Conservation (phyloP, 176 grass and related monocot species). For the Oryza nivara region DNA sequence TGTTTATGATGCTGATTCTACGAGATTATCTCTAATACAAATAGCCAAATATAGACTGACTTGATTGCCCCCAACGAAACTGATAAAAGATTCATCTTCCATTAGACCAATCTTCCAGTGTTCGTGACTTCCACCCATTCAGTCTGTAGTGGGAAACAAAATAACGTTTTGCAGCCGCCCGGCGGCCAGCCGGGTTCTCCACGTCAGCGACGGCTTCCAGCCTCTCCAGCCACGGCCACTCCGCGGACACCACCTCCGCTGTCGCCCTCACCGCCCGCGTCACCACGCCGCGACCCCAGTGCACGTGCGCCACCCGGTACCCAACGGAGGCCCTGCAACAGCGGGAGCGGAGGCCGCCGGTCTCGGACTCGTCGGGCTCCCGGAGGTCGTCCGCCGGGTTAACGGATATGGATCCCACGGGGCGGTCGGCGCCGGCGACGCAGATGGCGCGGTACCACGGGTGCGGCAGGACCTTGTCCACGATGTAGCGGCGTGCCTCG, state of each 20-base stretch:
- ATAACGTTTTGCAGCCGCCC: too few relatives aligned
- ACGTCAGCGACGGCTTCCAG: conserved; percentile 56
- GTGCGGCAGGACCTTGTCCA: conserved; percentile 63
- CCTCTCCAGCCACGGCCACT: conserved; percentile 50
- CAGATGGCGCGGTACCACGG: conserved; percentile 85
- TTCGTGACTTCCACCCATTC: too few relatives aligned
- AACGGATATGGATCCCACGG: conserved; percentile 67
- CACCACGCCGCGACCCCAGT: conserved; percentile 72
- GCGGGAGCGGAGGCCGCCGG: background rate
- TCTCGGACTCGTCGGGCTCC: background rate
- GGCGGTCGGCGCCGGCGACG: conserved; percentile 7
- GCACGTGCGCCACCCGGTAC: conserved; percentile 59
- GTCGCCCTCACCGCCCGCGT: conserved; percentile 45
- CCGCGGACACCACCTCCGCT: conserved; percentile 40
- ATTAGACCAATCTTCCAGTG: too few relatives aligned
- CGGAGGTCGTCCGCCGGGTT: conserved; percentile 3
- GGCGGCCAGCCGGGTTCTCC: too few relatives aligned
- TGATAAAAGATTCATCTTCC: too few relatives aligned
- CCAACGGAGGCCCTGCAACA: conserved; percentile 60
- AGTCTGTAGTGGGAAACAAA: too few relatives aligned
- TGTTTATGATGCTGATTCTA: too few relatives aligned
- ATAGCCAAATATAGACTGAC: too few relatives aligned
- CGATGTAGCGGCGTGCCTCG: conserved; percentile 70
- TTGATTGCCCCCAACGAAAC: too few relatives aligned
- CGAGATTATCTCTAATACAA: too few relatives aligned